Base-by-base conservation (phyloP, 78 protist species). In the Dictyostelium purpureum region DNA sequence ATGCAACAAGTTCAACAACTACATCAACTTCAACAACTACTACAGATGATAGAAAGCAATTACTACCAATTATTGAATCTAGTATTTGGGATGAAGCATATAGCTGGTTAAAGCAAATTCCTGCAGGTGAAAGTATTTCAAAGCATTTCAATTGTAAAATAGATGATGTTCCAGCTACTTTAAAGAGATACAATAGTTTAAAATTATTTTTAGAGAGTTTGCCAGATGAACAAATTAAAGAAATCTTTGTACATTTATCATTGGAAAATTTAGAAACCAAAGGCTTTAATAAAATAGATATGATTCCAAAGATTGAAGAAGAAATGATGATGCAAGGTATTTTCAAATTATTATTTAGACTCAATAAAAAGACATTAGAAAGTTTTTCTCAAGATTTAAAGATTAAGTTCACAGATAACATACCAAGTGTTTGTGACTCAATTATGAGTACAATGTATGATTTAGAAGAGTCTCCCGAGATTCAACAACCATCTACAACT, bases 311-410 rank as follows among this genome's bases (percentile, higher is more conserved):
- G 26, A 69, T 69, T 16, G 76, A 69, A 69, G 76, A 69, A 33
- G 76, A 69, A 24, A 35, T 69, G 56, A 40, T 69, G 76, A 35
- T 69, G 52, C 76, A 69, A 69, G 76, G 76, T 69, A 42, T 69
- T 40, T 69, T 69, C 52, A 69, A 69, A 40, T 19, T 69, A 2
- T 9, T 69, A 2, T 38, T n/a, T 10, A 69, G 33, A 69, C 40
- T 69, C 18, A 51, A 69, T 40, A 42, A 69, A 51, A 42, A 69
- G n/a, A 42, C 52, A 2, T 40, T 69, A 4, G 26, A 21, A 2
- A n/a, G 26, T 10, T 69, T 40, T 69, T 69, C 52, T 42, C 35
- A 24, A 69, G 76, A 69, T 69, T 42, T 69, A n/a, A 69, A 42
- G n/a, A 69, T 69, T 69, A n/a, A 69, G 33, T 19, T n/a, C n/a